Evolutionary conservation across 2,329 filamentous ascomycete genomes (phyloP), one percentile per base, ranked within the genome.

Genomic region (Trichoderma sp.): DNA sequence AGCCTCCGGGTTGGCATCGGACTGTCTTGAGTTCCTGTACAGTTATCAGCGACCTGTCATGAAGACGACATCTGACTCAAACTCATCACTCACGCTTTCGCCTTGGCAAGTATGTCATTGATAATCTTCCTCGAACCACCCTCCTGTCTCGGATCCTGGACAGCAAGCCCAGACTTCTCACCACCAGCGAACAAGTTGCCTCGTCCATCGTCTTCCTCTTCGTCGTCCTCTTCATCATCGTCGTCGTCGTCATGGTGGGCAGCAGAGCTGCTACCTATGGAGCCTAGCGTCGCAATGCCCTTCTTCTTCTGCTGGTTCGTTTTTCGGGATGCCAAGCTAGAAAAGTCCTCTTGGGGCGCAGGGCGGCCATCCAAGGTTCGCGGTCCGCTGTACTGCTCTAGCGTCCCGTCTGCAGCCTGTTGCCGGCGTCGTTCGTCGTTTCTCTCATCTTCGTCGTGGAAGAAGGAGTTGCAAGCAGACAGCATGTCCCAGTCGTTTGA

Each of bases 111-210:
- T 72, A 92, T 89, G 73, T 91, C 89, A 70, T 86, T 87, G 74
- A 92, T 87, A 71, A 91, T 83, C 75, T 85, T 87, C 76, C 84
- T 83, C 0, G 87, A 83, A 53, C 87, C 86, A 3, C 80, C 80
- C 12, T 86, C 82, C 57, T 81, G 81, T 5, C 79, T 78, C 1
- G 90, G 90, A 76, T 92, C 90, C 77, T 92, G 89, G 28, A 92
- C 88, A 26, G 90, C 90, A 60, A 92, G 81, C 0, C 89, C 90
- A 34, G 93, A 95, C 86, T 96, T 96, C 82, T 95, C 93, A 39
- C 93, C 93, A 66, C 93, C 93, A 24, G 93, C 91, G 80, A 95
- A 96, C 74, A 95, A 84, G 78, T 96, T 92, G 73, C 90, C 84
- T 7, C 86, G 85, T 30, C 86, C 85, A 74, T 89, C 86, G 43